Conservation (phyloP, 257 asterid species). For the Nicotiana knightiana region DNA sequence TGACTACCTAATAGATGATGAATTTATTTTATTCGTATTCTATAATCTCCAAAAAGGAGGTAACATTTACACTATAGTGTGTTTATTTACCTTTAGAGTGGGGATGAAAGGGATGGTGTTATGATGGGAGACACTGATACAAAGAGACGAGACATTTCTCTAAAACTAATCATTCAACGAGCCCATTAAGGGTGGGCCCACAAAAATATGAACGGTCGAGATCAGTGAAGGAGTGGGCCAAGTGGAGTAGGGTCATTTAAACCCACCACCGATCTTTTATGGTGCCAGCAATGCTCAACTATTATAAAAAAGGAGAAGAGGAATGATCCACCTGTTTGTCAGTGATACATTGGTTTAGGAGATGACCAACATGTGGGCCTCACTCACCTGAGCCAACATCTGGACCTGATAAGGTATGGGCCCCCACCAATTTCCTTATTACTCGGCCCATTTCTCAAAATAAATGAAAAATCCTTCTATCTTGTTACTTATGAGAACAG, state of each 20-base stretch:
- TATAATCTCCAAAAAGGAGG: background rate
- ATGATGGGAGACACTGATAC: constrained; percentile 10
- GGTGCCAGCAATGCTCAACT: constrained; percentile 53
- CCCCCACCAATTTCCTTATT: constrained; percentile 48
- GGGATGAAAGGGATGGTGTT: background rate
- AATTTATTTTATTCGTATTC: background rate
- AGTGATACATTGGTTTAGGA: constrained; percentile 25
- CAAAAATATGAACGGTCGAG: constrained; percentile 35
- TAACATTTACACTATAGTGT: too few species aligned
- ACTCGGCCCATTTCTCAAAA: constrained; percentile 42
- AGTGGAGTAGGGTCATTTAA: constrained; percentile 36
- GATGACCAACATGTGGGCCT: constrained; percentile 62
- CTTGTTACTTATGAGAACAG: background rate
- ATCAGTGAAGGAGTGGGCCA: constrained; percentile 33
- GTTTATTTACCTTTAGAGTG: too few species aligned
- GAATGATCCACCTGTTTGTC: constrained; percentile 39
- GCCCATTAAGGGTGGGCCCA: constrained; percentile 52
- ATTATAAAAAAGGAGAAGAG: background rate
- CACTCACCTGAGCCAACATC: constrained; percentile 68
- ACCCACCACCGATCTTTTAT: constrained; percentile 72
- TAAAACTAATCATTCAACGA: constrained; percentile 40
- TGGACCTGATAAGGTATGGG: constrained; percentile 77
- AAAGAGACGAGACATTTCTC: constrained; percentile 18
- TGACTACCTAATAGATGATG: background rate
- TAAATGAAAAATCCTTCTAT: background rate